Evolutionary conservation across 2,329 filamentous ascomycete species (phyloP), one percentile per base, ranked within the genome.

Genomic region (Colletotrichum euphorbiae): DNA sequence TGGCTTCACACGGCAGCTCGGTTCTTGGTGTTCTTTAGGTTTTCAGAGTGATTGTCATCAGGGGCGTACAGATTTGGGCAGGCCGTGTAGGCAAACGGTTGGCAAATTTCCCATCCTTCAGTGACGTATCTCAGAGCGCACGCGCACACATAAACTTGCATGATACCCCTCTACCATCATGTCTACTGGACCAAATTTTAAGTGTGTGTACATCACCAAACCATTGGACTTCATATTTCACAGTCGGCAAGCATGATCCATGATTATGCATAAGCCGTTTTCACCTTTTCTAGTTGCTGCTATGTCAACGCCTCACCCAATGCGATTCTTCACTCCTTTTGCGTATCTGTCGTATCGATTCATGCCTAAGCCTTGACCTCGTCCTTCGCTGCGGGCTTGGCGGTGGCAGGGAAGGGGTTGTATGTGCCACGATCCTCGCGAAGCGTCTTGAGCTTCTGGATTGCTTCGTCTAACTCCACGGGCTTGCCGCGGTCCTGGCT

Each of bases 401-500:
- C 61, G 28, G 45, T 51, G 17, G 73, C 72, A 12, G 76, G 76
- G 73, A 79, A 79, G 1, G 77, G 77, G 74, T 79, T 79, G 62
- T 79, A 79, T 50, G 71, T 75, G 21, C 73, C 77, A 70, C 81
- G 77, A 73, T 87, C 84, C 61, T 80, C 79, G 74, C 85, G 83
- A 64, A 89, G 80, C 74, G 81, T 80, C 57, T 80, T 72, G 69
- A 89, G 80, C 76, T 88, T 87, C 72, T 85, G 80, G 50, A 89
- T 78, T 6, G 86, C 88, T 73, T 88, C 85, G 46, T 87, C 79
- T 58, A 90, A 77, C 19, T 84, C 80, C 55, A 90, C 80, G 50
- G 88, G 83, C 75, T 88, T 87, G 71, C 87, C 87, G 75, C 87
- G 85, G 73, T 84, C 84, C 78, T 90, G 88, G 60, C 84, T 87